Evolutionary conservation across 2,329 filamentous ascomycete species (phyloP).

Genomic region (Hypoxylon rubiginosum): DNA sequence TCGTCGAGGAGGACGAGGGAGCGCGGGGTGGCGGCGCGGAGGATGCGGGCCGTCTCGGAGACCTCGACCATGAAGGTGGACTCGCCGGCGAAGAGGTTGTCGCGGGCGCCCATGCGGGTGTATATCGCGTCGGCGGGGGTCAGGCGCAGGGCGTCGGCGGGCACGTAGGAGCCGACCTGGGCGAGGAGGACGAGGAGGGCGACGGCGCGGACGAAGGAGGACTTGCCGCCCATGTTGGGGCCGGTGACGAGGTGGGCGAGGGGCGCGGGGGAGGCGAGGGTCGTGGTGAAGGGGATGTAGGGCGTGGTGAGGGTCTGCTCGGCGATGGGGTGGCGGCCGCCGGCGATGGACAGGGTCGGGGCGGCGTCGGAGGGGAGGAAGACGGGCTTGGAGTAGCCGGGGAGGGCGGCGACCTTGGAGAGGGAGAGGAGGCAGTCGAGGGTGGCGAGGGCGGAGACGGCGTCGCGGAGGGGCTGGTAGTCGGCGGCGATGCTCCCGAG

Average conservation of each 20-base stretch:
- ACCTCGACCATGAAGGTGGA: slow-evolving; percentile 99
- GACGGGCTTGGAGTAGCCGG: slow-evolving; percentile 86
- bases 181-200: slow-evolving; percentile 94
- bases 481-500: slow-evolving; percentile 81
- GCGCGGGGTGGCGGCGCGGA: slow-evolving; percentile 87
- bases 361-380: slow-evolving; percentile 72
- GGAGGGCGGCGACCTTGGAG: slow-evolving; percentile 84
- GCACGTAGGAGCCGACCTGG: slow-evolving; percentile 94
- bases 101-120: slow-evolving; percentile 94
- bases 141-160: slow-evolving; percentile 78
- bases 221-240: slow-evolving; percentile 99
- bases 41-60: slow-evolving; percentile 89
- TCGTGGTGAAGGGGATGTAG: slow-evolving; percentile 92
- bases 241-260: slow-evolving; percentile 91
- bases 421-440: slow-evolving; percentile 93
- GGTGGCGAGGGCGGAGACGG: slow-evolving; percentile 85
- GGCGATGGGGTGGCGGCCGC: slow-evolving; percentile 93
- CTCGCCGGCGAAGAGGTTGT: slow-evolving; percentile 96
- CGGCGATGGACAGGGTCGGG: slow-evolving; percentile 76
- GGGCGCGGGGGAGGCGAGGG: slow-evolving; percentile 74
- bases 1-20: slow-evolving; percentile 94
- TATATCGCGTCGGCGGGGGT: slow-evolving; percentile 92
- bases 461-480: slow-evolving; percentile 91
- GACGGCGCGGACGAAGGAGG: slow-evolving; percentile 93
- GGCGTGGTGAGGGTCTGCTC: slow-evolving; percentile 87